phyloP scores from a whole-genome alignment of 1,284 basidiomycete genomes.

The Moesziomyces globuligerus region DNA sequence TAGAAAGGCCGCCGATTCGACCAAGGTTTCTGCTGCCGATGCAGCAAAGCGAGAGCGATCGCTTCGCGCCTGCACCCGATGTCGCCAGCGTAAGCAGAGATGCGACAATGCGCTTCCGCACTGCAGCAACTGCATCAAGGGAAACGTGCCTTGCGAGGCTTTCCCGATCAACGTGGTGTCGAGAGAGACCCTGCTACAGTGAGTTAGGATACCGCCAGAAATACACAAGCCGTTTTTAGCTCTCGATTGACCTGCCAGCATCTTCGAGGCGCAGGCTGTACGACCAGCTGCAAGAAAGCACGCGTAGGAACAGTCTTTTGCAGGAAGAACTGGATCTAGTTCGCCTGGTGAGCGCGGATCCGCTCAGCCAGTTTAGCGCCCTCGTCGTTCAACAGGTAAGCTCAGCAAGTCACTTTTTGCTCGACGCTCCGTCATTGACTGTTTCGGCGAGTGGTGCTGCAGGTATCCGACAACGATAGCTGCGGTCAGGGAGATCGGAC shows the following conservation, averaged over 20 bases:
- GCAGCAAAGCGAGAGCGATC: conserved; percentile 20
- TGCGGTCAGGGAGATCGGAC: too few relatives aligned
- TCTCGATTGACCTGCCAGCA: not conserved
- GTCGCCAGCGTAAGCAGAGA: conserved; percentile 41
- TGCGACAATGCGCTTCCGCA: conserved; percentile 42
- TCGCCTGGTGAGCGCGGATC: conserved; percentile 17
- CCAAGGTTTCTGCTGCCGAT: not conserved
- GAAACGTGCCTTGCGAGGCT: conserved; percentile 28
- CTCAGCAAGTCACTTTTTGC: not conserved
- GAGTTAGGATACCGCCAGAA: conserved; percentile 1
- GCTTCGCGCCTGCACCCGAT: conserved; percentile 40
- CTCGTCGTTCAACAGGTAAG: conserved; percentile 19
- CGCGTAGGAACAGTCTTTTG: conserved; percentile 18
- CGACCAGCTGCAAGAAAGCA: conserved; percentile 24
- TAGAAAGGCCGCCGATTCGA: not conserved
- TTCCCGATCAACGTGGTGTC: conserved; percentile 27
- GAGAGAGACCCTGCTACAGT: conserved; percentile 40
- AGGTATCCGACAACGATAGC: too few relatives aligned
- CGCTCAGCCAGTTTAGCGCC: conserved; percentile 20
- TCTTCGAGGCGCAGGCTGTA: conserved; percentile 4
- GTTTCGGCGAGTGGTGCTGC: too few relatives aligned
- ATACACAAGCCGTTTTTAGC: too few relatives aligned
- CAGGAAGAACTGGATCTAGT: conserved; percentile 18
- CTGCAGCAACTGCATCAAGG: conserved; percentile 45
- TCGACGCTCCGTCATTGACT: not conserved